Evolutionary conservation across 805 yeast species (phyloP).

Genomic region (Barnettozyma sucrosica): DNA sequence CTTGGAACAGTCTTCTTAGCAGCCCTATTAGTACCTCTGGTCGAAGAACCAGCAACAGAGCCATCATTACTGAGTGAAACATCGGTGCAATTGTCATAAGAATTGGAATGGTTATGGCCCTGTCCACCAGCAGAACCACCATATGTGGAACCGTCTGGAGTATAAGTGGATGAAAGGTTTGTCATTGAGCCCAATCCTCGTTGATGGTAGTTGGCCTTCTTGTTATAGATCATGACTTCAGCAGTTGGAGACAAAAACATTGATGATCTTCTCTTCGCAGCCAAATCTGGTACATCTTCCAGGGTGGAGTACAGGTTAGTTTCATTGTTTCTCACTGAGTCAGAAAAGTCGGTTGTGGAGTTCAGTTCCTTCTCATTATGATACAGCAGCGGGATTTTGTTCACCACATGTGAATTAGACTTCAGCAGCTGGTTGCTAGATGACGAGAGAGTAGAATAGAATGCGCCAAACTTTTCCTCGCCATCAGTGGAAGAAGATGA

Average conservation of each 20-base stretch:
- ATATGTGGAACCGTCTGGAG: conserved; percentile 4
- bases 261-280: conserved; percentile 25
- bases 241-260: conserved; percentile 79
- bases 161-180: not conserved
- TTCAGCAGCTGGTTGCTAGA: conserved; percentile 4
- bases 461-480: conserved; percentile 16
- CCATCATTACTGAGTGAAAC: conserved; percentile 2
- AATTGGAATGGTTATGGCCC: conserved; percentile 11
- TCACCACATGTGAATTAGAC: not conserved
- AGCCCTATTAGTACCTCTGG: conserved; percentile 14
- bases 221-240: conserved; percentile 50
- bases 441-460: conserved; percentile 8
- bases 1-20: conserved; percentile 35
- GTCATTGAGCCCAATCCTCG: conserved; percentile 30
- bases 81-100: conserved; percentile 16
- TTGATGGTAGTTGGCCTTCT: conserved; percentile 33
- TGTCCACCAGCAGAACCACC: conserved; percentile 5
- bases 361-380: conserved; percentile 9
- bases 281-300: conserved; percentile 14
- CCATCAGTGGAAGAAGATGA: conserved; percentile 16
- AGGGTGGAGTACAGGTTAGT: conserved; percentile 19
- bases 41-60: not conserved
- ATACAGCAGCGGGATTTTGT: conserved; percentile 19
- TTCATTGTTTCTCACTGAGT: conserved; percentile 6
- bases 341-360: conserved; percentile 14